phyloP scores from a whole-genome alignment of 345 rosid species.

The Populus ilicifolia region DNA sequence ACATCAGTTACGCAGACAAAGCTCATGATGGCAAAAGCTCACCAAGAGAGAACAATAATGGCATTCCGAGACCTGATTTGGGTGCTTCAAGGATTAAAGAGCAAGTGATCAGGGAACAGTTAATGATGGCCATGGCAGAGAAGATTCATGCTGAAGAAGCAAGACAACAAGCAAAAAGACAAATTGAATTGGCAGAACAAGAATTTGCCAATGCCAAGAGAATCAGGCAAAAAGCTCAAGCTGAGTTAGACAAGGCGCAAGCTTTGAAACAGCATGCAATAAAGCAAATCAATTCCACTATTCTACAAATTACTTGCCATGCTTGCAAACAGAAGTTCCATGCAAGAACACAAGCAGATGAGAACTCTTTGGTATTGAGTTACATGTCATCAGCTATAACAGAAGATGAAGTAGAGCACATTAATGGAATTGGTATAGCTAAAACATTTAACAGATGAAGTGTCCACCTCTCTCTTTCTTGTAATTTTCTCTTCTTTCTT shows the following conservation, averaged over 20 bases:
- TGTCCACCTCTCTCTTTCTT: background rate
- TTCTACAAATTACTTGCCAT: conserved; percentile 72
- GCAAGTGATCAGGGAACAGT: conserved; percentile 33
- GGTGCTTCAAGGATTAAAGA: conserved; percentile 34
- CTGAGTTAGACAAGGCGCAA: conserved; percentile 67
- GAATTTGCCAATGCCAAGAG: conserved; percentile 75
- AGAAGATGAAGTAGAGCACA: conserved; percentile 36
- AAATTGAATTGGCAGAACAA: conserved; percentile 73
- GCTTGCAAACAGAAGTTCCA: conserved; percentile 67
- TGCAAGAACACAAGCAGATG: conserved; percentile 33
- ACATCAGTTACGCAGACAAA: conserved; percentile 5
- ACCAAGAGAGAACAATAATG: conserved; percentile 14
- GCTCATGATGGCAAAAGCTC: conserved; percentile 10
- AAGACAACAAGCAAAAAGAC: conserved; percentile 56
- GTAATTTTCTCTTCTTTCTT: background rate
- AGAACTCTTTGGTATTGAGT: conserved; percentile 48
- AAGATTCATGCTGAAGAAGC: conserved; percentile 57
- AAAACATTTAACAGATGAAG: conserved; percentile 6
- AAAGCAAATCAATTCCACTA: conserved; percentile 55
- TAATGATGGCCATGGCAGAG: conserved; percentile 57
- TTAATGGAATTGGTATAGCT: conserved; percentile 3
- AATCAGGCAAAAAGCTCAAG: conserved; percentile 72
- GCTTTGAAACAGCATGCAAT: conserved; percentile 57
- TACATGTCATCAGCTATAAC: conserved; percentile 47
- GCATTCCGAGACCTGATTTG: conserved; percentile 16